Conservation (phyloP, 2,329 filamentous ascomycete genomes). For the Allantophomopsis lycopodina region DNA sequence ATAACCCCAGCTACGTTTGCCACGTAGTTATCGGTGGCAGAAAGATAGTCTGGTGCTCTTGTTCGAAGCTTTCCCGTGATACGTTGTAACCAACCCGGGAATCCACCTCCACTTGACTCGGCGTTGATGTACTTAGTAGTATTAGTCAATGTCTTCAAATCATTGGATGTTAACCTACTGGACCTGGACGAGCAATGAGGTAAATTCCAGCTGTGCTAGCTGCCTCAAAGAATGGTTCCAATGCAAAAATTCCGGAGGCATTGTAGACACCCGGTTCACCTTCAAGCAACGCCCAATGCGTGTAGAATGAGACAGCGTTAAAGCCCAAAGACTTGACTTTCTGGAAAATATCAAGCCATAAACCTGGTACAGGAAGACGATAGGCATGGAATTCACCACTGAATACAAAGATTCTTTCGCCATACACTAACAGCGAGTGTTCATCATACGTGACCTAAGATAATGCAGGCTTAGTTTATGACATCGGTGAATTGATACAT, state of each 20-base stretch:
- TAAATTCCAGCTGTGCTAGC: conserved; percentile 63
- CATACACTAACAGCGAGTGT: conserved; percentile 46
- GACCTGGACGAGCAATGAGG: conserved; percentile 41
- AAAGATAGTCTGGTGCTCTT: conserved; percentile 42
- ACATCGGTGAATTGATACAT: not conserved
- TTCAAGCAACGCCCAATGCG: conserved; percentile 67
- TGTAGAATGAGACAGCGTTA: conserved; percentile 67
- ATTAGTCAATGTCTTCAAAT: conserved; percentile 3
- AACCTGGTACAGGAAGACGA: conserved; percentile 41
- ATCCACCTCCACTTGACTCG: conserved; percentile 63
- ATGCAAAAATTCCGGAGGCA: conserved; percentile 57
- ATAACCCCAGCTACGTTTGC: conserved; percentile 48
- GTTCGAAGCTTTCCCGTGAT: conserved; percentile 53
- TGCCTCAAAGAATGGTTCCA: conserved; percentile 65
- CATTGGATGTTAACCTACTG: conserved; percentile 9
- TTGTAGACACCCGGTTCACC: conserved; percentile 56
- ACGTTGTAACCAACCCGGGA: conserved; percentile 66
- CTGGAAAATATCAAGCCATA: conserved; percentile 64
- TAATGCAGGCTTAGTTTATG: not conserved
- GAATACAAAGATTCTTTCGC: conserved; percentile 48
- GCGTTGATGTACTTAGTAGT: conserved; percentile 56
- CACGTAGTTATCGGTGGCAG: conserved; percentile 50
- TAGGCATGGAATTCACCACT: conserved; percentile 52
- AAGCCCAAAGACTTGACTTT: conserved; percentile 75
- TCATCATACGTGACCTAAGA: conserved; percentile 44